phyloP scores from a whole-genome alignment of 164 flowering plant genomes.

The Dillenia suffruticosa region DNA sequence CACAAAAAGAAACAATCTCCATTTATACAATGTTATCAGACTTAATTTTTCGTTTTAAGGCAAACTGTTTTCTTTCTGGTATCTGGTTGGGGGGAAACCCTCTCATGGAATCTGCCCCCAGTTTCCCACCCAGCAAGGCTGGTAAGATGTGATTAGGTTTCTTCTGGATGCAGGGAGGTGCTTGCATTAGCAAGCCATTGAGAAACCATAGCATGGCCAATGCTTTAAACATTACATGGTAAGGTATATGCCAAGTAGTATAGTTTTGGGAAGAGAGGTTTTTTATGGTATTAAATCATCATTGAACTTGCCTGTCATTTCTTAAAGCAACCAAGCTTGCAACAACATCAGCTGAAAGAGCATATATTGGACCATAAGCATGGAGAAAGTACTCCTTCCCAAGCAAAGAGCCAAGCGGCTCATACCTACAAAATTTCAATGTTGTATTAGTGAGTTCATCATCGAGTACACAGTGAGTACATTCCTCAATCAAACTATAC shows the following conservation, averaged over 20 bases:
- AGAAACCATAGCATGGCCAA: not conserved
- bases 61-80: too few relatives aligned
- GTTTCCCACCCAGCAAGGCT: too few relatives aligned
- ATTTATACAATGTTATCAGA: too few relatives aligned
- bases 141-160: too few relatives aligned
- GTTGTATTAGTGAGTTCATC: too few relatives aligned
- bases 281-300: not conserved
- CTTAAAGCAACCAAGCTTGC: conserved; percentile 74
- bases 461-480: too few relatives aligned
- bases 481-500: too few relatives aligned
- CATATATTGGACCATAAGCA: conserved; percentile 98
- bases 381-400: conserved; percentile 93
- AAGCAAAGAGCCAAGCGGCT: conserved; percentile 67
- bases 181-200: not conserved
- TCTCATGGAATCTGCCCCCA: too few relatives aligned
- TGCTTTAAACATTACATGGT: not conserved
- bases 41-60: too few relatives aligned
- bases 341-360: conserved; percentile 95
- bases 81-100: too few relatives aligned
- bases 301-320: conserved; percentile 61
- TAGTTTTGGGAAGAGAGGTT: not conserved
- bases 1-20: too few relatives aligned
- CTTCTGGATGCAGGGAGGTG: not conserved
- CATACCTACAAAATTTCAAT: conserved; percentile 68
- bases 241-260: not conserved